Evolutionary conservation across 192 early-diverging fungal genomes (phyloP).

Genomic region (Funneliformis geosporum): DNA sequence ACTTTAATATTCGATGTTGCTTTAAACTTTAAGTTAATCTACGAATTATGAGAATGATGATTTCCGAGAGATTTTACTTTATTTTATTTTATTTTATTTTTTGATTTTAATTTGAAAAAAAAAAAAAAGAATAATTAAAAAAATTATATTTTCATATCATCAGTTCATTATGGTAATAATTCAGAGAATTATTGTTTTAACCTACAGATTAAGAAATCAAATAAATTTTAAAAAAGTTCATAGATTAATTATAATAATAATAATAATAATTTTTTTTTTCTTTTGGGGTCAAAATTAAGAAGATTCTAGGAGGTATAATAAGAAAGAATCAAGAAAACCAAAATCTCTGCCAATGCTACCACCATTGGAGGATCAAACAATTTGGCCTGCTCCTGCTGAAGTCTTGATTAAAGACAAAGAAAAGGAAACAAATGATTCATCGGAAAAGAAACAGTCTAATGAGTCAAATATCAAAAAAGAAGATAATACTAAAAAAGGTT

Average conservation of each 20-base stretch:
- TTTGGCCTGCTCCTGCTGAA: conserved; percentile 34
- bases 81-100: no score
- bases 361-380: conserved; percentile 34
- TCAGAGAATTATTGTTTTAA: no score
- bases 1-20: neutral
- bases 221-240: no score
- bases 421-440: conserved; percentile 27
- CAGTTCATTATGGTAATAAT: no score
- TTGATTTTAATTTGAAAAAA: no score
- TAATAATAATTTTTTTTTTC: neutral
- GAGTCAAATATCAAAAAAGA: conserved; percentile 18
- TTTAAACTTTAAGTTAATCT: no score
- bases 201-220: no score
- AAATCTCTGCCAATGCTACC: conserved; percentile 25
- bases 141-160: no score
- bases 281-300: neutral
- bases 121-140: no score
- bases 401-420: conserved; percentile 35
- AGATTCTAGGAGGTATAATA: conserved; percentile 18
- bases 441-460: conserved; percentile 29
- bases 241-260: neutral
- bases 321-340: conserved; percentile 23
- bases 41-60: no score
- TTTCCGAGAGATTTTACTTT: no score
- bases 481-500: conserved; percentile 27